Conservation (phyloP, 441 rosid genomes). For the Macaranga tanarius region DNA sequence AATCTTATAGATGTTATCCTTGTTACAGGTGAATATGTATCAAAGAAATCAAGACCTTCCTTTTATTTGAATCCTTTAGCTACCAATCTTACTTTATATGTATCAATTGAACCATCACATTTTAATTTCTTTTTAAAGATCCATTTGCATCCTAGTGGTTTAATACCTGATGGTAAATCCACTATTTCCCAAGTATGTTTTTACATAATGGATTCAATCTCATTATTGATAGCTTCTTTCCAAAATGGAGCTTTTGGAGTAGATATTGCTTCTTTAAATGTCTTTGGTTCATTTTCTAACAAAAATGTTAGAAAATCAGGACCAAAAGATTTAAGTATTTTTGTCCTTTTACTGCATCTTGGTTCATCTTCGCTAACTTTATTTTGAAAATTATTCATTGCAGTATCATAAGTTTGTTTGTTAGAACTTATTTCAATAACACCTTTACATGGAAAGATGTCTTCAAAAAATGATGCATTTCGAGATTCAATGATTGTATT, state of each 20-base stretch:
- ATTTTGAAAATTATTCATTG: no score
- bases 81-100: constrained; percentile 1
- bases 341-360: constrained; percentile 1
- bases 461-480: neutral
- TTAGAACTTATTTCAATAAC: neutral
- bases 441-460: neutral
- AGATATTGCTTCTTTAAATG: constrained; percentile 1
- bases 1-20: constrained; percentile 6
- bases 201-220: neutral
- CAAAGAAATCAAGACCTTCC: neutral
- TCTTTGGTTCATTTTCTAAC: constrained; percentile 11
- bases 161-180: neutral
- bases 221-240: no score
- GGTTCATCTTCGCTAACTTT: neutral
- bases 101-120: constrained; percentile 2
- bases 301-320: constrained; percentile 2
- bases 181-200: constrained; percentile 7
- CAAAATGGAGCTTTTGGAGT: neutral
- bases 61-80: neutral
- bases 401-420: neutral
- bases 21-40: neutral
- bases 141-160: no score
- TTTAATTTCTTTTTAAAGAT: neutral
- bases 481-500: neutral
- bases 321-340: neutral